Percentiles rank a stretch among this genome's conserved stretches.
Evolutionary conservation across 2,329 filamentous ascomycete genomes (phyloP).

Genomic region (Microsporum audouinii): DNA sequence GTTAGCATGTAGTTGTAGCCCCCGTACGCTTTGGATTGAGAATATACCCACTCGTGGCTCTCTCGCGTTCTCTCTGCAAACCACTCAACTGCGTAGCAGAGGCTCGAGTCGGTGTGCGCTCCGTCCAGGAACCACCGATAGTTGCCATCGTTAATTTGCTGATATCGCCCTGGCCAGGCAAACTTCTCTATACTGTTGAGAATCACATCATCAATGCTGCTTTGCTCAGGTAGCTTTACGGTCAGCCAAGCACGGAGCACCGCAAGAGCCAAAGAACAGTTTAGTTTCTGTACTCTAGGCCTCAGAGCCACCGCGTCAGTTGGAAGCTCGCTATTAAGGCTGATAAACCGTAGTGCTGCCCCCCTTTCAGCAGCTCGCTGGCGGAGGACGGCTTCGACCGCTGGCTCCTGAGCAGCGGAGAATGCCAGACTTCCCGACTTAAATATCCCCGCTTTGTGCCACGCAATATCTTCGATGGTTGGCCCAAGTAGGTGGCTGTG

Average conservation of each 20-base stretch:
- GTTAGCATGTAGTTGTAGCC: neutral
- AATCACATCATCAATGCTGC: constrained; percentile 15
- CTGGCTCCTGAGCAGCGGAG: constrained; percentile 42
- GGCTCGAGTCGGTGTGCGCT: constrained; percentile 32
- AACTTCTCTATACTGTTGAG: constrained; percentile 17
- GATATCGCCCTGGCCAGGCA: constrained; percentile 24
- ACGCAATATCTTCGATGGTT: constrained; percentile 55
- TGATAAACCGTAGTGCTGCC: constrained; percentile 38
- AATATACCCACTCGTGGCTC: constrained; percentile 5
- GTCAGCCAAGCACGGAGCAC: constrained; percentile 8
- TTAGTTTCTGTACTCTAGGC: constrained; percentile 8
- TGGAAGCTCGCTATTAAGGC: constrained; percentile 28
- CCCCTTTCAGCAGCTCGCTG: constrained; percentile 43
- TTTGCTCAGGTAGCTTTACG: constrained; percentile 7
- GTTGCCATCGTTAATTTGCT: constrained; percentile 14
- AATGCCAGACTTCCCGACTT: constrained; percentile 49
- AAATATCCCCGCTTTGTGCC: constrained; percentile 64
- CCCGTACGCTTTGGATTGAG: neutral
- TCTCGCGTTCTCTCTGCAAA: constrained; percentile 15
- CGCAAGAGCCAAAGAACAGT: constrained; percentile 15
- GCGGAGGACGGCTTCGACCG: constrained; percentile 38
- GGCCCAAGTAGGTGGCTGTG: constrained; percentile 52
- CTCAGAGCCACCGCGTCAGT: neutral
- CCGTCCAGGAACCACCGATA: constrained; percentile 29
- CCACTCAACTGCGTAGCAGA: constrained; percentile 26